Conservation (phyloP, 2,329 filamentous ascomycete species). For the Aspergillus bombycis region DNA sequence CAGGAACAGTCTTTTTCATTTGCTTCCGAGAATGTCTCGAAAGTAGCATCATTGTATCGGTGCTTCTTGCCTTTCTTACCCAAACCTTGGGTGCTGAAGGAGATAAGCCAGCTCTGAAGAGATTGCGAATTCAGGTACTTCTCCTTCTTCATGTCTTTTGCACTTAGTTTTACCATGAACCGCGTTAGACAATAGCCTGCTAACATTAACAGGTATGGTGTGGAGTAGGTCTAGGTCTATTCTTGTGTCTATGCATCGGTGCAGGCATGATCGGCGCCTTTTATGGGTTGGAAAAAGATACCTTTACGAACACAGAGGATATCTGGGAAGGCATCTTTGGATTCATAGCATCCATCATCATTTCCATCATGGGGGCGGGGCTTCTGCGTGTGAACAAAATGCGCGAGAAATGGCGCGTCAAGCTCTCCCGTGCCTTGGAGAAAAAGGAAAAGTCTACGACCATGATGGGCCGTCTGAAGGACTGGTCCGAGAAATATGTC, state of each 20-base stretch:
- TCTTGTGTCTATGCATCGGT: conserved; percentile 68
- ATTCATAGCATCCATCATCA: conserved; percentile 77
- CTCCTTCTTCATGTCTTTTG: no score
- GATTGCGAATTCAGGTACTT: conserved; percentile 64
- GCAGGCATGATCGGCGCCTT: conserved; percentile 72
- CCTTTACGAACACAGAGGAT: conserved; percentile 70
- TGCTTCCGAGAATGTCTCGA: conserved; percentile 85
- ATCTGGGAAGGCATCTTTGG: conserved; percentile 82
- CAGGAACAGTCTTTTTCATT: conserved; percentile 74
- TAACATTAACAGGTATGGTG: conserved; percentile 62
- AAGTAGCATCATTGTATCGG: conserved; percentile 81
- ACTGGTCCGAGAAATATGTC: conserved; percentile 73
- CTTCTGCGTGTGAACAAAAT: conserved; percentile 81
- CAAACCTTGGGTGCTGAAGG: conserved; percentile 71
- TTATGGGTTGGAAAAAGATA: conserved; percentile 68
- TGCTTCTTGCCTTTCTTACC: conserved; percentile 81
- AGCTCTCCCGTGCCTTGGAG: conserved; percentile 72
- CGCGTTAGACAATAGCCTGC: no score
- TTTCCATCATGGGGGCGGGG: conserved; percentile 78
- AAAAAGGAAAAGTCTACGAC: conserved; percentile 42
- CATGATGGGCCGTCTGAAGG: conserved; percentile 55
- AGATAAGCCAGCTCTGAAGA: conserved; percentile 67
- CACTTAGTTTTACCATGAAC: not conserved
- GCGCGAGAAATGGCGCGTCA: conserved; percentile 82
- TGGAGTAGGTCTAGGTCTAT: conserved; percentile 64